A percentile compares a stretch with the other conserved stretches of the same genome.
Conservation (phyloP, 306 rosid species). For the Macrotyloma uniflorum region DNA sequence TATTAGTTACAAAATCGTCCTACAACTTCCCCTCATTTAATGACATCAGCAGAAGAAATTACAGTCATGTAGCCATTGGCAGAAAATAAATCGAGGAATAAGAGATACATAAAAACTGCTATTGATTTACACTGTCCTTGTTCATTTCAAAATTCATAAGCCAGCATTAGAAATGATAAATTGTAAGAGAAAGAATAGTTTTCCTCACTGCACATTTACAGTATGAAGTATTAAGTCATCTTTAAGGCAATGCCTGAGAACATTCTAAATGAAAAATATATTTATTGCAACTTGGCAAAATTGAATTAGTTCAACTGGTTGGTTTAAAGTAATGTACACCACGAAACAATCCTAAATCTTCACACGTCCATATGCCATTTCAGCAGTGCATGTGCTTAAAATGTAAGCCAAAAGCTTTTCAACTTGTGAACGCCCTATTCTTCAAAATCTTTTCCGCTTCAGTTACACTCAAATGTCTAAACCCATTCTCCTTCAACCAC, state of each 20-base stretch:
- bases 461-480: conserved; percentile 55
- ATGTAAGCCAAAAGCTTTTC: conserved; percentile 39
- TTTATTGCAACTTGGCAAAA: conserved; percentile 46
- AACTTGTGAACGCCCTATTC: conserved; percentile 58
- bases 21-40: neutral
- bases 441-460: conserved; percentile 77
- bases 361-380: conserved; percentile 16
- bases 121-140: neutral
- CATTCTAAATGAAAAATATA: conserved; percentile 18
- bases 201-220: conserved; percentile 41
- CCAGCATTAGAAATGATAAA: conserved; percentile 23
- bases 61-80: conserved; percentile 5
- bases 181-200: conserved; percentile 11
- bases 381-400: conserved; percentile 26
- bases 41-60: neutral
- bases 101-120: neutral
- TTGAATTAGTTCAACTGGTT: conserved; percentile 44
- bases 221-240: neutral
- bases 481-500: conserved; percentile 72
- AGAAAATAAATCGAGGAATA: neutral
- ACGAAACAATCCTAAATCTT: conserved; percentile 38
- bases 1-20: too few relatives aligned
- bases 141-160: conserved; percentile 29
- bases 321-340: conserved; percentile 47
- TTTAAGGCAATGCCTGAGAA: conserved; percentile 18